phyloP scores from a whole-genome alignment of 306 rosid species.

The Dryas alaskensis region DNA sequence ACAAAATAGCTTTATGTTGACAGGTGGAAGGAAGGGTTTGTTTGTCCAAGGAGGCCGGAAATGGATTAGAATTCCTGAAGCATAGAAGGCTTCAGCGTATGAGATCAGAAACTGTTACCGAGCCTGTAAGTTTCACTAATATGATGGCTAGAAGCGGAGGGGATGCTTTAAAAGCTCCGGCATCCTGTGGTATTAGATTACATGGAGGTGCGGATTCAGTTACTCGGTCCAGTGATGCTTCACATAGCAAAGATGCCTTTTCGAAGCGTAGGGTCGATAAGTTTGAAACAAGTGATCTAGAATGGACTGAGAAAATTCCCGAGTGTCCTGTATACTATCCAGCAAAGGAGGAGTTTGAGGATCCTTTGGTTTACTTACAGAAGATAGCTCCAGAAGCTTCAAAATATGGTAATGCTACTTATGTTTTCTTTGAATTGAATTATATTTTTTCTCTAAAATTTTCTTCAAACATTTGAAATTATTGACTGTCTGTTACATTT shows the following conservation, averaged over 20 bases:
- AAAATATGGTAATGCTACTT: conserved; percentile 62
- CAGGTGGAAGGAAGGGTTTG: conserved; percentile 90
- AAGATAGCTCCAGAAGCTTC: conserved; percentile 96
- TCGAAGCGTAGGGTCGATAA: conserved; percentile 78
- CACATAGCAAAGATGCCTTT: conserved; percentile 38
- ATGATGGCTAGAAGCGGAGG: conserved; percentile 88
- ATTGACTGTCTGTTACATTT: not conserved
- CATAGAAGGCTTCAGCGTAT: conserved; percentile 76
- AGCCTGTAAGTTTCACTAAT: conserved; percentile 42
- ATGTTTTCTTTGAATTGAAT: conserved; percentile 4
- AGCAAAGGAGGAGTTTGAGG: conserved; percentile 84
- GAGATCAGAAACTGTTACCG: conserved; percentile 39
- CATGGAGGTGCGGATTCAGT: conserved; percentile 47
- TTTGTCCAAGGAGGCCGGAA: conserved; percentile 63
- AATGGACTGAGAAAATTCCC: conserved; percentile 76
- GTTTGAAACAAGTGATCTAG: conserved; percentile 76
- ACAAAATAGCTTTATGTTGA: not conserved
- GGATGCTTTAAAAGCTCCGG: conserved; percentile 74
- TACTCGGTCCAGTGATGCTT: conserved; percentile 24
- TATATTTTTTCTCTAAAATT: not conserved
- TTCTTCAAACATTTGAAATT: not conserved
- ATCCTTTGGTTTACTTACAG: conserved; percentile 88
- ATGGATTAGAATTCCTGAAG: conserved; percentile 72
- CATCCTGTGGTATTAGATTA: conserved; percentile 63
- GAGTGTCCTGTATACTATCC: conserved; percentile 94